Evolutionary conservation across 2,329 filamentous ascomycete genomes (phyloP).

Genomic region (Pseudogymnoascus sp.): DNA sequence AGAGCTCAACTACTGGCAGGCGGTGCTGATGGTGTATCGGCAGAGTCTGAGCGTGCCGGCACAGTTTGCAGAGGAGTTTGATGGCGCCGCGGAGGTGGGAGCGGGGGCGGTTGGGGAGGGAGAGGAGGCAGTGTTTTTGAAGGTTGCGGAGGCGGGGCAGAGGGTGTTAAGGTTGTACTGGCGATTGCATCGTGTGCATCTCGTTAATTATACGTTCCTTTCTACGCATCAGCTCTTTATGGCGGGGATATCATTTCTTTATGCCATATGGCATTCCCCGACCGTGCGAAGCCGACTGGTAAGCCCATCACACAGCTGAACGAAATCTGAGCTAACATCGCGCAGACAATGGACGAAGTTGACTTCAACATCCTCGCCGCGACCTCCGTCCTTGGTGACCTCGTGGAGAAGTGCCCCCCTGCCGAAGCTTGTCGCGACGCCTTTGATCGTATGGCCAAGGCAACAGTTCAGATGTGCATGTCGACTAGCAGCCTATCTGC

Average conservation of each 20-base stretch:
- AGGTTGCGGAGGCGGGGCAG: conserved; percentile 90
- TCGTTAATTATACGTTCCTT: conserved; percentile 93
- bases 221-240: conserved; percentile 96
- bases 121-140: conserved; percentile 85
- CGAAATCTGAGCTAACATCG: conserved; percentile 24
- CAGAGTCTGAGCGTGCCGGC: conserved; percentile 82
- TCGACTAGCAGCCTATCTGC: conserved; percentile 72
- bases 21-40: conserved; percentile 89
- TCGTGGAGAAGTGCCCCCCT: conserved; percentile 90
- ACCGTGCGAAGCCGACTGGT: conserved; percentile 78
- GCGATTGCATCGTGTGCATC: conserved; percentile 74
- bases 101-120: conserved; percentile 44
- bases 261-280: conserved; percentile 94
- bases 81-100: conserved; percentile 51
- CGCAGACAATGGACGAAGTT: conserved; percentile 81
- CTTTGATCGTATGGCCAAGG: conserved; percentile 90
- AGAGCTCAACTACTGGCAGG: conserved; percentile 96
- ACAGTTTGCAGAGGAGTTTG: conserved; percentile 72
- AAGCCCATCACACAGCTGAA: conserved; percentile 32
- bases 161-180: conserved; percentile 86
- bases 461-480: conserved; percentile 90
- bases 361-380: conserved; percentile 92
- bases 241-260: conserved; percentile 92
- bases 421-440: conserved; percentile 92
- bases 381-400: conserved; percentile 82